Evolutionary conservation across 306 rosid species (phyloP), one percentile per base, ranked within the genome.

Genomic region (Prunus mongolica): DNA sequence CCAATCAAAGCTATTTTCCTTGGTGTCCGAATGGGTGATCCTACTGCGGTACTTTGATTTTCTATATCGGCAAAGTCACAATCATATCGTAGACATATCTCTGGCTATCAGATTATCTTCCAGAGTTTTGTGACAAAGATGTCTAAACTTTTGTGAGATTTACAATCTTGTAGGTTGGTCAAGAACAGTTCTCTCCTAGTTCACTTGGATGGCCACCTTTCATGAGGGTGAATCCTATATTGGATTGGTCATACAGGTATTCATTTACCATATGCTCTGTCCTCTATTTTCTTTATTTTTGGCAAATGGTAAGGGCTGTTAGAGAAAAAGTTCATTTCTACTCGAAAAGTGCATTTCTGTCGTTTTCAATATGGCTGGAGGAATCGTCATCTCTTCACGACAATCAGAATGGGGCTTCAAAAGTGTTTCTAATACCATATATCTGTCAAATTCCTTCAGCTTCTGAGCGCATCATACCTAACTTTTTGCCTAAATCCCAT

Each of bases 221-320:
- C 80, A 95, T 95, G 98, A 89, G 98, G 82, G 97, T 95, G 83
- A 92, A 95, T 86, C 97, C 98, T 71, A 90, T 95, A 84, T 84
- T 95, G 84, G 97, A 95, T 87, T 95, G 98, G 98, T 95, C 98
- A 56, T 95, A 95, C 93, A 88, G 92, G 92, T 88, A 41, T 69
- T 41, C 19, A 64, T 67, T 32, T 81, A 72, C 69, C 67, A 19
- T 70, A 20, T 55, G 73, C 70, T 76, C 24, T 72, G 77, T 78
- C 44, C 55, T 12, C 8, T 67, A 11, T n/a, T 49, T 38, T 28
- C 18, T 62, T 24, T 70, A 19, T 32, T 49, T 72, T 61, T n/a
- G 50, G 63, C 38, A 81, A 47, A 75, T 71, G 65, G 80, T 51
- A 65, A 30, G n/a, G 6, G 45, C 60, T 61, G 72, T n/a, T 71